A percentile compares a stretch with the other conserved stretches of the same genome.
Evolutionary conservation across 768 basidiomycete genomes (phyloP).

Genomic region (Strobilomyces dryophilus): DNA sequence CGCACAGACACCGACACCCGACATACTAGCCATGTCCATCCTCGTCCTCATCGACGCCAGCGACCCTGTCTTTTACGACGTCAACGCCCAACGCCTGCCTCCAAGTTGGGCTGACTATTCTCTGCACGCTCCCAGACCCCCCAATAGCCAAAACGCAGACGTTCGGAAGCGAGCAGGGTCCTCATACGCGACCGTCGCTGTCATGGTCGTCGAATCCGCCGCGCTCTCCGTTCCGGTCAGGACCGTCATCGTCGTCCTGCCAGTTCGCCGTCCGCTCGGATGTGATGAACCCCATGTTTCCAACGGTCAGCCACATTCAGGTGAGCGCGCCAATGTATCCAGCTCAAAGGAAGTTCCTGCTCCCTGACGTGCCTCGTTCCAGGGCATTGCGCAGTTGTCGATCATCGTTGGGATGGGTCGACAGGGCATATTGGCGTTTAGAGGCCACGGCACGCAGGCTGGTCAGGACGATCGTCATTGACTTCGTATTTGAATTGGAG

Average conservation of each 20-base stretch:
- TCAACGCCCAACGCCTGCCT: slow-evolving; percentile 12
- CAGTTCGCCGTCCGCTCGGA: slow-evolving; percentile 21
- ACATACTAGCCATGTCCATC: no score
- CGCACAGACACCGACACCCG: no score
- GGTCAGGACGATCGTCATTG: neutral
- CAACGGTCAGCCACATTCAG: slow-evolving; percentile 23
- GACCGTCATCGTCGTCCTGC: slow-evolving; percentile 29
- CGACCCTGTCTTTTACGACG: slow-evolving; percentile 12
- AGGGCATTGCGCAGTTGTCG: slow-evolving; percentile 30
- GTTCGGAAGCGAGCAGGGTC: slow-evolving; percentile 6
- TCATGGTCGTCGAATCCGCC: slow-evolving; percentile 37
- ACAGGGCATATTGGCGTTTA: neutral
- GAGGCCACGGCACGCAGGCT: neutral
- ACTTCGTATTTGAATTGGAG: neutral
- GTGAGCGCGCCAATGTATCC: slow-evolving; percentile 9
- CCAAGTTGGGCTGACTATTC: slow-evolving; percentile 23
- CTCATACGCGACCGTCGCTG: slow-evolving; percentile 23
- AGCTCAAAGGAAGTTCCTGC: neutral
- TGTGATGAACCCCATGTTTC: slow-evolving; percentile 31
- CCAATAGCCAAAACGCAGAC: slow-evolving; percentile 7
- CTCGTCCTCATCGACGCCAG: neutral
- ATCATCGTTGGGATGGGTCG: slow-evolving; percentile 35
- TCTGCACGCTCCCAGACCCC: slow-evolving; percentile 28
- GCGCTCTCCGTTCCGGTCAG: slow-evolving; percentile 22
- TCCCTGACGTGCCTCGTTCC: neutral